A percentile compares a stretch with the other conserved stretches of the same genome.
These are phyloP conservation scores for Gossypium herbaceum DNA, from an alignment of 345 rosid genomes.

Conservation along the genomic window DNA sequence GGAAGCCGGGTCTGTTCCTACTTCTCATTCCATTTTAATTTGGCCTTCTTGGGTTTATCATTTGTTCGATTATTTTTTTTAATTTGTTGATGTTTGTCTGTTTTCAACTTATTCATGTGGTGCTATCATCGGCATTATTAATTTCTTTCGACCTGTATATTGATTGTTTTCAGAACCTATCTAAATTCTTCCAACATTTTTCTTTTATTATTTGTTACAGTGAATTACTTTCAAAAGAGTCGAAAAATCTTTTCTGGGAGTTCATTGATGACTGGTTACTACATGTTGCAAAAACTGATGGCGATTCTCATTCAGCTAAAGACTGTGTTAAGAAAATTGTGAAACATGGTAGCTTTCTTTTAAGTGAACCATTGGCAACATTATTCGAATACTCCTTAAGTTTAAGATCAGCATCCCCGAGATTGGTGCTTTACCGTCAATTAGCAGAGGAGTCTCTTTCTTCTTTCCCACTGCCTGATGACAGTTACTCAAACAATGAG, in stretches of 20 bases:
- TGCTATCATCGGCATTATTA: not conserved
- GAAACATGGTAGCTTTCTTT: constrained; percentile 21
- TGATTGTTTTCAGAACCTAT: not conserved
- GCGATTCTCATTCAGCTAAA: constrained; percentile 62
- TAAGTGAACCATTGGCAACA: constrained; percentile 57
- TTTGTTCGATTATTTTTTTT: not conserved
- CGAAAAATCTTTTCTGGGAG: constrained; percentile 82
- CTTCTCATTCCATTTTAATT: not conserved
- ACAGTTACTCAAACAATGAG: constrained; percentile 26
- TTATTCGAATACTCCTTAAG: constrained; percentile 78
- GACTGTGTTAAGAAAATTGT: constrained; percentile 74
- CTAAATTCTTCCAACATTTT: not conserved
- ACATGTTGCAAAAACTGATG: constrained; percentile 38
- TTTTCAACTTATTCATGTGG: not conserved
- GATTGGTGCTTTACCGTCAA: constrained; percentile 83
- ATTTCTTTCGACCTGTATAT: not conserved
- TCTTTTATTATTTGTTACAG: constrained; percentile 28
- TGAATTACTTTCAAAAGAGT: constrained; percentile 79
- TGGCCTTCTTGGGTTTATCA: not conserved
- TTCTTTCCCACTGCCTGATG: constrained; percentile 71
- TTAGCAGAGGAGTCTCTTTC: constrained; percentile 94
- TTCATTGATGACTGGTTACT: constrained; percentile 66
- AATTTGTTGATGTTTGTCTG: not conserved
- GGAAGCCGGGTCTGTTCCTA: constrained; percentile 75
- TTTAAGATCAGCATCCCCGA: constrained; percentile 83